phyloP scores from a whole-genome alignment of 805 yeast species.

The Vanderwaltozyma yarrowii region DNA sequence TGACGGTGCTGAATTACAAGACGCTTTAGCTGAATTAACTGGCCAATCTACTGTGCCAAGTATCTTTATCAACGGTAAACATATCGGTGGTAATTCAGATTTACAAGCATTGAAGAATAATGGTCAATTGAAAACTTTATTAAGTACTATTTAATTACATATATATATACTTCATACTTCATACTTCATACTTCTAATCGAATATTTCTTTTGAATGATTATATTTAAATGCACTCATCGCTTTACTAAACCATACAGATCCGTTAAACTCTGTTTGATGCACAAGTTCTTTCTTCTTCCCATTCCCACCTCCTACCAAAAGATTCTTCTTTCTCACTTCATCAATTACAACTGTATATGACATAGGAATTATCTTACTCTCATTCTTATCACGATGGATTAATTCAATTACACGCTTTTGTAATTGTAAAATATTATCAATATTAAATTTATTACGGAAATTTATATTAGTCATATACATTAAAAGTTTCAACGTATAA shows the following conservation, averaged over 20 bases:
- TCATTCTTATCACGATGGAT: slow-evolving; percentile 13
- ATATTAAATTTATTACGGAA: slow-evolving; percentile 14
- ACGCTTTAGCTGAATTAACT: slow-evolving; percentile 61
- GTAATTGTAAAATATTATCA: slow-evolving; percentile 17
- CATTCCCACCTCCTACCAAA: neutral
- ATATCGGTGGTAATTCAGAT: slow-evolving; percentile 92
- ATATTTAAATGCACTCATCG: slow-evolving; percentile 11
- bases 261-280: slow-evolving; percentile 24
- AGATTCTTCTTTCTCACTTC: slow-evolving; percentile 2
- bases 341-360: slow-evolving; percentile 12
- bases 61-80: slow-evolving; percentile 79
- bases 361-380: slow-evolving; percentile 18
- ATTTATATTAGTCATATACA: slow-evolving; percentile 38
- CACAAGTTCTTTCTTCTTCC: slow-evolving; percentile 8
- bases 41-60: slow-evolving; percentile 93
- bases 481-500: slow-evolving; percentile 41
- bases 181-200: too few relatives aligned
- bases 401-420: slow-evolving; percentile 13
- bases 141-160: too few relatives aligned
- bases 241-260: slow-evolving; percentile 13
- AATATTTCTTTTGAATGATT: neutral
- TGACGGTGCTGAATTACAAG: slow-evolving; percentile 75
- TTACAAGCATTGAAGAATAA: slow-evolving; percentile 57
- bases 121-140: slow-evolving; percentile 49
- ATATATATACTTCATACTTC: too few relatives aligned